A percentile compares a stretch with the other conserved stretches of the same genome.
These are phyloP conservation scores for Ballota nigra DNA, from an alignment of 257 asterid genomes.

Conservation along the genomic window DNA sequence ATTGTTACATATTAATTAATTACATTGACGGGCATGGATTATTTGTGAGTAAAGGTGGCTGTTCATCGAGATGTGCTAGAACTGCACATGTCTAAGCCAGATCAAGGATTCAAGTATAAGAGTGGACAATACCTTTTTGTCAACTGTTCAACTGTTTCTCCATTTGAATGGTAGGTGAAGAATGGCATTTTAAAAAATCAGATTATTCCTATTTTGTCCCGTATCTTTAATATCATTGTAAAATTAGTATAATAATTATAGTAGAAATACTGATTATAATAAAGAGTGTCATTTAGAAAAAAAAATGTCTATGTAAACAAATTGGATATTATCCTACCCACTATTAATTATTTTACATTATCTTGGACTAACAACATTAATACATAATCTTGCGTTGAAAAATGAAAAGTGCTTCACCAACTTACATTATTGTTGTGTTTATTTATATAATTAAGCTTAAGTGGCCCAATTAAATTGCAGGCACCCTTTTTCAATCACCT, in stretches of 20 bases:
- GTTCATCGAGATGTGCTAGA: slow-evolving; percentile 75
- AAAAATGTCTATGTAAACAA: too few relatives aligned
- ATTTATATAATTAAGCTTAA: slow-evolving; percentile 2
- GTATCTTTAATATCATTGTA: neutral
- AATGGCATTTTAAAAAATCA: too few relatives aligned
- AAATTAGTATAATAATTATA: neutral
- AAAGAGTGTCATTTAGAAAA: neutral
- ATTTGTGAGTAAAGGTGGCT: slow-evolving; percentile 58
- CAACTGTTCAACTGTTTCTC: slow-evolving; percentile 90
- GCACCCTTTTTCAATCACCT: slow-evolving; percentile 91
- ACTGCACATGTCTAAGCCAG: slow-evolving; percentile 89
- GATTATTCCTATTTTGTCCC: neutral
- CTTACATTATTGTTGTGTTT: neutral
- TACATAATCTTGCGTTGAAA: slow-evolving; percentile 1
- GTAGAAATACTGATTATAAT: neutral
- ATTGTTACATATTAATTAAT: neutral
- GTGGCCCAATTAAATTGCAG: slow-evolving; percentile 37
- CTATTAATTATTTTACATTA: slow-evolving; percentile 10
- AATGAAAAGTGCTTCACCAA: slow-evolving; percentile 1
- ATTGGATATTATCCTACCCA: neutral
- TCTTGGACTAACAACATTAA: neutral
- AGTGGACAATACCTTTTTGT: slow-evolving; percentile 90
- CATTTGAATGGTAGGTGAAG: slow-evolving; percentile 75
- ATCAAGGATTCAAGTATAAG: slow-evolving; percentile 69
- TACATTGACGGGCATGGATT: neutral